These are phyloP conservation scores for Phytophthora aleatoria DNA, from an alignment of 352 stramenopile species.

Conservation along the genomic window DNA sequence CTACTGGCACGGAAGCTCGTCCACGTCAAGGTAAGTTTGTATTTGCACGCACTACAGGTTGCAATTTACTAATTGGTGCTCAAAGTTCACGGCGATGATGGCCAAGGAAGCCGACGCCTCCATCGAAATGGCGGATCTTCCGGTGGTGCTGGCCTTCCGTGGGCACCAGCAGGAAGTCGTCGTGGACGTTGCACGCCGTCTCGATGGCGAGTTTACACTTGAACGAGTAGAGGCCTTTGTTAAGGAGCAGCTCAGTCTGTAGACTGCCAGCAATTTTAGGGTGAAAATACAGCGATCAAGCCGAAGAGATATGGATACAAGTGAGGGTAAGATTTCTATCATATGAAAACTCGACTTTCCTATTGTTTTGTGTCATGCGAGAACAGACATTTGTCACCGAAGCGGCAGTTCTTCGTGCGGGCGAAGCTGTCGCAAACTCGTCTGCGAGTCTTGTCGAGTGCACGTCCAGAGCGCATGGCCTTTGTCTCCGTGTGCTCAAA, in stretches of 20 bases:
- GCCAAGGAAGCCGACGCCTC: conserved; percentile 70
- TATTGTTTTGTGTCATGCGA: conserved; percentile 43
- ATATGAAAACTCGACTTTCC: background rate
- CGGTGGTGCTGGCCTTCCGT: conserved; percentile 69
- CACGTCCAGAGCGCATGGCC: conserved; percentile 57
- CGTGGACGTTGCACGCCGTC: conserved; percentile 54
- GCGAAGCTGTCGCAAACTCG: conserved; percentile 62
- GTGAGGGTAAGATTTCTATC: conserved; percentile 27
- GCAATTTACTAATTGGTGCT: conserved; percentile 3
- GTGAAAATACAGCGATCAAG: background rate
- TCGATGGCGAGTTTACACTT: conserved; percentile 73
- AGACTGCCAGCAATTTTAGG: conserved; percentile 11
- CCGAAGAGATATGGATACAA: conserved; percentile 8
- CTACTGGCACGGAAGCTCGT: conserved; percentile 55
- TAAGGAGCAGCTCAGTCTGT: conserved; percentile 37
- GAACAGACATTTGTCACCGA: conserved; percentile 80
- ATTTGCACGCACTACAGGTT: background rate
- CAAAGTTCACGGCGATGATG: conserved; percentile 64
- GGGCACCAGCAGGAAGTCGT: conserved; percentile 63
- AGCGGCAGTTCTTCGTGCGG: conserved; percentile 55
- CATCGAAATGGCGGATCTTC: conserved; percentile 69
- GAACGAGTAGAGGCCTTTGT: conserved; percentile 49
- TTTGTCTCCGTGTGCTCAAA: conserved; percentile 80
- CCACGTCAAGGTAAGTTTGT: conserved; percentile 58
- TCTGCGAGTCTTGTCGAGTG: conserved; percentile 58